A percentile compares a stretch with the other conserved stretches of the same genome.
phyloP scores from a whole-genome alignment of 768 basidiomycete genomes.

The Hygrocybe punicea region DNA sequence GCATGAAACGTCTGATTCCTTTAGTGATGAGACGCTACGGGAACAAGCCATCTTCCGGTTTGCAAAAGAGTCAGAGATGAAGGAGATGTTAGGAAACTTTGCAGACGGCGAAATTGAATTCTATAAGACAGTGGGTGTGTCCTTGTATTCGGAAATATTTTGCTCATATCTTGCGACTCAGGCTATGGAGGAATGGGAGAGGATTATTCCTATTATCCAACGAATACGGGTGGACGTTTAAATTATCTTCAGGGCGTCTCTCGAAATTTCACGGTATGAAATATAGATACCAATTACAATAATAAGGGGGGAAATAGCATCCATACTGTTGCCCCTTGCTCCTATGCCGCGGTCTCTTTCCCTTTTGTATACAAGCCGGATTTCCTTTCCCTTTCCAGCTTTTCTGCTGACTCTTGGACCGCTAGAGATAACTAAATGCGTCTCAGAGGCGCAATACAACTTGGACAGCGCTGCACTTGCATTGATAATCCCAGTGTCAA shows the following conservation, averaged over 20 bases:
- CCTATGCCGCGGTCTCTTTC: neutral
- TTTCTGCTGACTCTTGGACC: conserved; percentile 77
- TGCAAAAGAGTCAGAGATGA: conserved; percentile 94
- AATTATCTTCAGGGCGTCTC: conserved; percentile 11
- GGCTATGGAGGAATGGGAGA: conserved; percentile 98
- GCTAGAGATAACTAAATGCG: conserved; percentile 60
- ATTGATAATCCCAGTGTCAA: conserved; percentile 81
- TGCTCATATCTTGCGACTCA: conserved; percentile 25
- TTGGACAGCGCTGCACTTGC: conserved; percentile 37
- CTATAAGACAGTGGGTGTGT: conserved; percentile 68
- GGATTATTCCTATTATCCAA: conserved; percentile 89
- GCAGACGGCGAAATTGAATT: conserved; percentile 96
- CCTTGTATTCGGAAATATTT: neutral
- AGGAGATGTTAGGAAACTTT: conserved; percentile 83
- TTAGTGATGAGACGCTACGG: conserved; percentile 89
- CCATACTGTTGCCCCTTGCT: too few relatives aligned
- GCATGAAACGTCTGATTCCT: conserved; percentile 93
- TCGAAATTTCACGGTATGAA: neutral
- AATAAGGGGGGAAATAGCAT: neutral
- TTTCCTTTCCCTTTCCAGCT: conserved; percentile 35
- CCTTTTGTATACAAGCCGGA: neutral
- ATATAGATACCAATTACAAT: conserved; percentile 2
- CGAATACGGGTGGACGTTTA: conserved; percentile 91
- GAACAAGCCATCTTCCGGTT: conserved; percentile 90
- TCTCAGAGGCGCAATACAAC: neutral